Conservation (phyloP, 306 rosid species). For the Lathyrus oleraceus region DNA sequence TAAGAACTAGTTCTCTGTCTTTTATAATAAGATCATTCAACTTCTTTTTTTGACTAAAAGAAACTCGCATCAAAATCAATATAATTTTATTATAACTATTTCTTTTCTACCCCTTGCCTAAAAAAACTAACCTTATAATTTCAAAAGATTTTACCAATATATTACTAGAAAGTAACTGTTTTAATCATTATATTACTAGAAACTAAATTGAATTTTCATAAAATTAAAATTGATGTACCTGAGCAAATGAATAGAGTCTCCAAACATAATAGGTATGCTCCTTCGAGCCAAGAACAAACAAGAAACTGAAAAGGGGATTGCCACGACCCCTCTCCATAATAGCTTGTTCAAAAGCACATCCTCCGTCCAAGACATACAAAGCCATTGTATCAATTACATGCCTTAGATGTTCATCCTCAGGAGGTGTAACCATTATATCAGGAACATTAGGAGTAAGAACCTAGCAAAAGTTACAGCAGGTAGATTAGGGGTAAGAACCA, state of each 20-base stretch:
- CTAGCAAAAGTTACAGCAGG: constrained; percentile 43
- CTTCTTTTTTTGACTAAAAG: neutral
- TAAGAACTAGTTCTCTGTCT: neutral
- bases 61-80: neutral
- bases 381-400: constrained; percentile 99
- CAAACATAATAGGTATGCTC: constrained; percentile 99
- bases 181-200: constrained; percentile 19
- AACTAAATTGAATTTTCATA: constrained; percentile 8
- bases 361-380: constrained; percentile 90
- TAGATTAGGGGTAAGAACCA: constrained; percentile 27
- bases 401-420: constrained; percentile 84
- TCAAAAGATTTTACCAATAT: neutral
- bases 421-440: constrained; percentile 86
- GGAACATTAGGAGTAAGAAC: constrained; percentile 98
- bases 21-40: neutral
- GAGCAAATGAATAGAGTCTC: constrained; percentile 99
- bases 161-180: neutral
- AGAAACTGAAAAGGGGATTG: constrained; percentile 87
- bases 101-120: neutral
- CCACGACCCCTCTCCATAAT: constrained; percentile 99
- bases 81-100: neutral
- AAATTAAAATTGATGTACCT: constrained; percentile 56
- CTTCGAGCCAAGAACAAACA: constrained; percentile 96
- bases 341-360: constrained; percentile 98
- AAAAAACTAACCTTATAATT: neutral